Base-by-base conservation (phyloP, 1,284 basidiomycete species). In the Sparassis latifolia region DNA sequence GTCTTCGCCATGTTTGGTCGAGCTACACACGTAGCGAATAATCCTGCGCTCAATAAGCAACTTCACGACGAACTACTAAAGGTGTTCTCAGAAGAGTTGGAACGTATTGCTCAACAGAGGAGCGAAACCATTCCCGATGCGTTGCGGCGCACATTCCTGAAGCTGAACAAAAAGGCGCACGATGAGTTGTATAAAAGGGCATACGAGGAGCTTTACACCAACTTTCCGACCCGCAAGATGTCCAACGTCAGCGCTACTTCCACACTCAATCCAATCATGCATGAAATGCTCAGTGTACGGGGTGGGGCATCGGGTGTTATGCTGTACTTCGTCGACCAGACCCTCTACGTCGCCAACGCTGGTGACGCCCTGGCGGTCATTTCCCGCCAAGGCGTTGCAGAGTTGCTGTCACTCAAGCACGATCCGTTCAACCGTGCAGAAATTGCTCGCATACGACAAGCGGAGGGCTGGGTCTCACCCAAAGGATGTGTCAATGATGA, bases 401-500 rank as follows among this genome's bases (percentile, higher is more conserved):
- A 87, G 48, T 69, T 88, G 12, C 73, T 97, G 33, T 90, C 93
- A 28, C 79, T 75, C 59, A 84, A 86, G 61, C 97, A 99, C 65
- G 90, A 96, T 55, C 96, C 97, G 0, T 93, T 93, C 52, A 90
- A 97, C 62, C 80, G 86, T 29, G 73, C 75, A 20, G 97, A 99
- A 70, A 92, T 87, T 2, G 77, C 78, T 12, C 80, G 95, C 27
- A 97, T 99, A 55, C 85, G 97, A 33, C 76, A 82, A 0, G 92
- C 94, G 2, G 97, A 98, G 68, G 95, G 94, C 0, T 99, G 92
- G 90, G 88, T 99, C 38, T 94, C 94, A 3, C 89, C 92, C n/a
- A 85, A 89, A 55, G 96, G 96, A 4, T 76, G 89, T 32, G 87
- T 99, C 58, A 97, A 97, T 68, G 93, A 97, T 65, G 89, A 93